A percentile compares a stretch with the other conserved stretches of the same genome.
Conservation (phyloP, 2,329 filamentous ascomycete genomes). For the Metarhizium guizhouense region DNA sequence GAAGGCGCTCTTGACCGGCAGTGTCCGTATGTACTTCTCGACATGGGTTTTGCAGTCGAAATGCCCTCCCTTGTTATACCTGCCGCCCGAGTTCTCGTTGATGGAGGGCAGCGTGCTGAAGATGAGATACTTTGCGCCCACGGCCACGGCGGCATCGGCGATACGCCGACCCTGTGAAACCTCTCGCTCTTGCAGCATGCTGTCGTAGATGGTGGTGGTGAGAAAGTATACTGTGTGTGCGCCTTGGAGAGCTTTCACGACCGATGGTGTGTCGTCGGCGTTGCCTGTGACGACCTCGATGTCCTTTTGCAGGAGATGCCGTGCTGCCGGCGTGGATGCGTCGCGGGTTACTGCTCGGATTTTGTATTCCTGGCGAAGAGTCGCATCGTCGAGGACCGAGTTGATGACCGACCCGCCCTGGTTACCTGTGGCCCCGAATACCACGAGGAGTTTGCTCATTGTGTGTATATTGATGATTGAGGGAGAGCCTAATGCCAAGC, state of each 20-base stretch:
- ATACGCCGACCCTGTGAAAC: constrained; percentile 10
- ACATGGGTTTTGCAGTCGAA: constrained; percentile 41
- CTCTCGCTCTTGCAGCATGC: not conserved
- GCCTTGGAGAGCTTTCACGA: constrained; percentile 25
- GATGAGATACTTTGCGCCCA: constrained; percentile 22
- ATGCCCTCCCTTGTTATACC: constrained; percentile 34
- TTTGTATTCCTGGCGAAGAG: constrained; percentile 30
- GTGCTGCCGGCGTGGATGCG: constrained; percentile 7
- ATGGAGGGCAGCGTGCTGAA: constrained; percentile 38
- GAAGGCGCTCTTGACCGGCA: not conserved
- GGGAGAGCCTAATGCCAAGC: too few relatives aligned
- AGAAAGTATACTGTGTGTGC: constrained; percentile 34
- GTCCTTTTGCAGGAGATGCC: not conserved
- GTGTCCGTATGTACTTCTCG: constrained; percentile 1
- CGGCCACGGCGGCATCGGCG: constrained; percentile 6
- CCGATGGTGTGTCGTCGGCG: constrained; percentile 25
- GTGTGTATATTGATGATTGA: not conserved
- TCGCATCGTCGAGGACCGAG: constrained; percentile 34
- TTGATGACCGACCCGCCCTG: constrained; percentile 39
- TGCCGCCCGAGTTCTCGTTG: constrained; percentile 30
- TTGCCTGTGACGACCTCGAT: not conserved
- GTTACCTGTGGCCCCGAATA: constrained; percentile 40
- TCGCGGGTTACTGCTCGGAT: constrained; percentile 39
- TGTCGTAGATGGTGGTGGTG: constrained; percentile 11
- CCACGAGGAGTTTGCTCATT: constrained; percentile 29